Evolutionary conservation across 1,284 basidiomycete species (phyloP), one percentile per base, ranked within the genome.

Genomic region (Cutaneotrichosporon cavernicola): DNA sequence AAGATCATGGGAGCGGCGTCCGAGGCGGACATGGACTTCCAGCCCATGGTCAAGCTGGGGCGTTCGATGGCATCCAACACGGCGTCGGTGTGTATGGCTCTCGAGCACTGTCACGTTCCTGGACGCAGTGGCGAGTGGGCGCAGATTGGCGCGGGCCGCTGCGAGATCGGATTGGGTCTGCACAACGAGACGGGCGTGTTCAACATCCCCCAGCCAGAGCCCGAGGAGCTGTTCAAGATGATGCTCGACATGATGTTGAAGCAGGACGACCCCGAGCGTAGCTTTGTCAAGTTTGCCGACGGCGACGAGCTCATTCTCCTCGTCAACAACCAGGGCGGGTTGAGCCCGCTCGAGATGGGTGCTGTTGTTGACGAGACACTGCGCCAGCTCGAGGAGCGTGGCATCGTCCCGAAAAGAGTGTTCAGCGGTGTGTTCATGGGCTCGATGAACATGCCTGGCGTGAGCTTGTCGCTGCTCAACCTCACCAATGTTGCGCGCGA

Each of bases 71-170:
- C 75, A 0, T 66, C 73, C 66, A 81, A 82, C 68, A 80, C 78
- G 56, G 82, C 78, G 38, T 81, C 82, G 0, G 76, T 83, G 58
- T 80, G 80, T 59, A 78, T 78, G 14, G 81, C 81, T 16, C 75
- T 83, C 21, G 82, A 83, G 66, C 82, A 83, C 72, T 83, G 82
- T 69, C 82, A 83, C 70, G 82, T 83, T 16, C 82, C 82, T 2
- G 82, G 82, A 13, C 70, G 82, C 22, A 71, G 76, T 51, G 76
- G 74, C 8, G 82, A 83, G 63, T 79, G 76, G 71, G 60, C 62
- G 13, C 74, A 77, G 62, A 79, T 83, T 52, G 76, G 76, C 10
- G 76, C 71, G 22, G 80, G 80, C 3, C 76, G 80, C n/a, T 73
- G 80, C 56, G 82, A 83, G 73, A 80, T 83, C 62, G 82, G 82